Base-by-base conservation (phyloP, 1,284 basidiomycete species). In the Ustilago loliicola region DNA sequence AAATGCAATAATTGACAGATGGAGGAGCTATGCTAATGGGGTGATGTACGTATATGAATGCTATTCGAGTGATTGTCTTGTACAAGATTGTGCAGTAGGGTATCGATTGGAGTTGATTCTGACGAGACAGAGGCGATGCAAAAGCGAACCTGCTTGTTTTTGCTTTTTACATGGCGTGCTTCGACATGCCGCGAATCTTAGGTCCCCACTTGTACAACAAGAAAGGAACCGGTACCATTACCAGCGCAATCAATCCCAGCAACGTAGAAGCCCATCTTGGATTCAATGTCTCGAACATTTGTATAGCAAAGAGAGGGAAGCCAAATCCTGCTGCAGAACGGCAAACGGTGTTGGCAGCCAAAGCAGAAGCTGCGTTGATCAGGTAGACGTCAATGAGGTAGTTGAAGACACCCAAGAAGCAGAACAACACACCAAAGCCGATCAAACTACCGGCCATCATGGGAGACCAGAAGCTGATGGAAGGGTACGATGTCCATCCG, bases 201-300 rank as follows among this genome's bases (percentile, higher is more conserved):
- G 87, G 84, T 8, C 89, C 89, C 64, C 86, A 89, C 67, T 86
- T 87, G 78, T 84, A 87, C 87, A 86, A 27, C 85, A 81, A 8
- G 84, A 72, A 85, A 88, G 93, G 93, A 32, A 94, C 85, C 0
- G 93, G 93, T 0, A 90, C 89, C 89, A 93, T 90, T 21, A 91
- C 68, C 7, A 91, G 89, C 57, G 91, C 89, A 29, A 94, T 83
- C 6, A 93, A 92, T 0, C 91, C 93, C 7, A 94, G 86, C n/a
- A 94, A 87, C 13, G 91, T 91, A 0, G 91, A 92, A 0, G 92
- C 93, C 8, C 93, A 93, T 0, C 92, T 91, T 0, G 92, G 91
- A 1, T 92, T 92, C 5, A 94, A 85, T 19, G 79, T 86, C 7
- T 86, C 69, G 83, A 87, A 90, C 89, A 90, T 89, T 68, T 89